A percentile compares a stretch with the other conserved stretches of the same genome.
Conservation (phyloP, 2,329 filamentous ascomycete genomes). For the Fusarium sp. region DNA sequence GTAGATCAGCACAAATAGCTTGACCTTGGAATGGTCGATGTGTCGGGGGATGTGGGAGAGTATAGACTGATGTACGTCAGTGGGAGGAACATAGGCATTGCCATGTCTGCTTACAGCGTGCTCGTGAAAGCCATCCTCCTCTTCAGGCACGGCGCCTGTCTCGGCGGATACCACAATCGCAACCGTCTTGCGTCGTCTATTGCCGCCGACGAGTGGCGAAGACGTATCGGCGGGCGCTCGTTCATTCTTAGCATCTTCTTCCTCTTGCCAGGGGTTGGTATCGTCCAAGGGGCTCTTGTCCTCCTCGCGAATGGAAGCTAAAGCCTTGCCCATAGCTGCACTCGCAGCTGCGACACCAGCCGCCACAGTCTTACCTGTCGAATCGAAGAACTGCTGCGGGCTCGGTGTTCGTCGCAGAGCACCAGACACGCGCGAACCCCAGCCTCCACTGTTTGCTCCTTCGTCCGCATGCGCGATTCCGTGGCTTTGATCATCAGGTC, state of each 20-base stretch:
- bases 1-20: constrained; percentile 91
- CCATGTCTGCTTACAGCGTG: constrained; percentile 75
- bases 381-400: constrained; percentile 88
- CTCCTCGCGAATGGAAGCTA: constrained; percentile 86
- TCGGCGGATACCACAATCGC: constrained; percentile 90
- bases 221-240: constrained; percentile 47
- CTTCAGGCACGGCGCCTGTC: constrained; percentile 66
- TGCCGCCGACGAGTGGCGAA: constrained; percentile 52
- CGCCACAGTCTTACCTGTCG: constrained; percentile 81
- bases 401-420: constrained; percentile 85
- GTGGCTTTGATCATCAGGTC: constrained; percentile 57
- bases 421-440: constrained; percentile 82
- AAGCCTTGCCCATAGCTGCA: constrained; percentile 81
- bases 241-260: constrained; percentile 76
- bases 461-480: constrained; percentile 49
- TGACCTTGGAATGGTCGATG: constrained; percentile 76
- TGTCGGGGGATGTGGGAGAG: constrained; percentile 87
- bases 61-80: constrained; percentile 71
- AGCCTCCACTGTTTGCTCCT: constrained; percentile 59
- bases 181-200: constrained; percentile 78
- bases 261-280: constrained; percentile 92
- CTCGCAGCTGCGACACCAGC: constrained; percentile 87
- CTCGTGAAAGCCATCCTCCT: constrained; percentile 73
- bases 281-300: constrained; percentile 81
- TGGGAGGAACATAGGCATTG: constrained; percentile 12